Conservation (phyloP, 2,329 filamentous ascomycete genomes). For the Penicillium freii region DNA sequence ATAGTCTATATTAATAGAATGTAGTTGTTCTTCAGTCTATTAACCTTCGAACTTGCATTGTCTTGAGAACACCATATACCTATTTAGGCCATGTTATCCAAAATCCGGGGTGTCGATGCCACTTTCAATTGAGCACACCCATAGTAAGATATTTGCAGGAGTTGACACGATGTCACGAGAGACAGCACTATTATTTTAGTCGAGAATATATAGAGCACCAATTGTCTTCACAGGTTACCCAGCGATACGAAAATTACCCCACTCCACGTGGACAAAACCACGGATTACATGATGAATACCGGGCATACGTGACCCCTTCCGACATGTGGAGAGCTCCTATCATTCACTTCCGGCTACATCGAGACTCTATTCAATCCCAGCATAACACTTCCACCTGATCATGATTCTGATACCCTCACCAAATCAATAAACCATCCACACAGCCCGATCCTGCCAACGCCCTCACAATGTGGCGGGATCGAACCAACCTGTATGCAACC, state of each 20-base stretch:
- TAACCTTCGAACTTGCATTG: background rate
- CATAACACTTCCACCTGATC: background rate
- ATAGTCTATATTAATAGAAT: background rate
- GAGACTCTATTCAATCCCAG: background rate
- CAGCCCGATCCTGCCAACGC: conserved; percentile 31
- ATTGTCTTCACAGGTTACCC: background rate
- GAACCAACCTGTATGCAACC: conserved; percentile 83
- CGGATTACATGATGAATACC: conserved; percentile 7
- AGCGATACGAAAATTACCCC: conserved; percentile 4
- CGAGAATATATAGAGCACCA: background rate
- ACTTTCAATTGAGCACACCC: background rate
- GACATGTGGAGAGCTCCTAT: conserved; percentile 9
- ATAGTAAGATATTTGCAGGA: background rate
- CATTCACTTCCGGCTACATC: conserved; percentile 1
- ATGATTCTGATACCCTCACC: conserved; percentile 16
- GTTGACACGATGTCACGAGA: background rate
- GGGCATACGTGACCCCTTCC: conserved; percentile 9
- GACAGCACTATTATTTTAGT: background rate
- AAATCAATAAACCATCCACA: conserved; percentile 22
- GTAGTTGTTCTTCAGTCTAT: background rate
- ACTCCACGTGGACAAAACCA: background rate
- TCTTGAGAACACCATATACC: background rate
- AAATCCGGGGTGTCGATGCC: background rate
- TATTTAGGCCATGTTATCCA: background rate
- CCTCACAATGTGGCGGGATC: conserved; percentile 94